Conservation (phyloP, 768 basidiomycete species). For the Pholiota molesta region DNA sequence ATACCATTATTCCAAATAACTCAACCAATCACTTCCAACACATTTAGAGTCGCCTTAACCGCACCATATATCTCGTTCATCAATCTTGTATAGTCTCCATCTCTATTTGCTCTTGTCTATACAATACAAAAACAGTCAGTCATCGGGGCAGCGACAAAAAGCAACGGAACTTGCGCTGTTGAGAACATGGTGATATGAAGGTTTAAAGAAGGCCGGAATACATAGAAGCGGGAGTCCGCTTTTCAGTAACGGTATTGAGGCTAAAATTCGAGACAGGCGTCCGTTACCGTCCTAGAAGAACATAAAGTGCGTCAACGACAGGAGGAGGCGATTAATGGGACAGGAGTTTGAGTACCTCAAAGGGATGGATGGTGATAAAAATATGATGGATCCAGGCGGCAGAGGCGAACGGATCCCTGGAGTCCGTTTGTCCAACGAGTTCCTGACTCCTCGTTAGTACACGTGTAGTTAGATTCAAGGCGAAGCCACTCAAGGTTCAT, state of each 20-base stretch:
- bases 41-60: conserved; percentile 3
- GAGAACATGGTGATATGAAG: not conserved
- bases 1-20: too few species aligned
- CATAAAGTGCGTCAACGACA: not conserved
- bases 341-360: conserved; percentile 8
- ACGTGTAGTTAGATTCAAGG: not conserved
- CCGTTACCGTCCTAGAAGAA: conserved; percentile 21
- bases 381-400: conserved; percentile 23
- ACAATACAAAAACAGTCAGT: not conserved
- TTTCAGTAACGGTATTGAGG: conserved; percentile 20
- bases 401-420: conserved; percentile 20
- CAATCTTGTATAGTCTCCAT: conserved; percentile 9
- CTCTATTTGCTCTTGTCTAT: conserved; percentile 9
- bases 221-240: conserved; percentile 17
- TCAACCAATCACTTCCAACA: not conserved
- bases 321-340: too few species aligned
- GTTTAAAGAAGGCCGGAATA: conserved; percentile 1
- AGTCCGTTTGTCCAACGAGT: conserved; percentile 9
- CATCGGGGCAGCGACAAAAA: too few species aligned
- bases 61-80: conserved; percentile 6
- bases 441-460: conserved; percentile 12
- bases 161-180: not conserved
- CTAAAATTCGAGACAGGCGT: conserved; percentile 18
- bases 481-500: not conserved
- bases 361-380: conserved; percentile 22